phyloP scores from a whole-genome alignment of 1,139 yeast species.

The Candida tropicalis region DNA sequence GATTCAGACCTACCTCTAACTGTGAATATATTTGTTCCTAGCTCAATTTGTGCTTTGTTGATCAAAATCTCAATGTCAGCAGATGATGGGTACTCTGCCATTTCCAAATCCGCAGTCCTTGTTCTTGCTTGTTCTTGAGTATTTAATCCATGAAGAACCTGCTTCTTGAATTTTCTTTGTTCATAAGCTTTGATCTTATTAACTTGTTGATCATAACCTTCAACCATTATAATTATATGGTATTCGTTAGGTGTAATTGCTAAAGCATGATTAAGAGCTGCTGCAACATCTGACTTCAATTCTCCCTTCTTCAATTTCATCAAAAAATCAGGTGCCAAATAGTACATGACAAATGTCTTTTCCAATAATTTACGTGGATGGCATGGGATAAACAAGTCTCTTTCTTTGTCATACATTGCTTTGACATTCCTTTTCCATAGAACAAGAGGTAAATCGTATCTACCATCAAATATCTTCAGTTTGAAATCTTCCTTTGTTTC shows the following conservation, averaged over 20 bases:
- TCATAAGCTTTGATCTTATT: constrained; percentile 45
- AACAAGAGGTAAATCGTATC: constrained; percentile 29
- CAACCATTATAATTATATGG: constrained; percentile 47
- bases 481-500: constrained; percentile 8
- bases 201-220: constrained; percentile 50
- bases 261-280: constrained; percentile 8
- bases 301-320: constrained; percentile 31
- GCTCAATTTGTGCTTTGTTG: constrained; percentile 30
- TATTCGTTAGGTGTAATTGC: constrained; percentile 8
- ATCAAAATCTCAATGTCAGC: constrained; percentile 39
- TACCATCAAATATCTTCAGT: constrained; percentile 8
- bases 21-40: constrained; percentile 49
- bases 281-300: constrained; percentile 13
- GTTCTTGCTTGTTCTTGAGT: constrained; percentile 10
- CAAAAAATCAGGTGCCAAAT: constrained; percentile 48
- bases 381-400: constrained; percentile 59
- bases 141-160: constrained; percentile 33
- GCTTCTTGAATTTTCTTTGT: constrained; percentile 46
- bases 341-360: constrained; percentile 44
- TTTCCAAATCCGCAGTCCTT: constrained; percentile 13
- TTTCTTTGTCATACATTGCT: constrained; percentile 44
- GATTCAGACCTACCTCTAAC: constrained; percentile 51
- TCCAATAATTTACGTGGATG: constrained; percentile 43
- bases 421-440: constrained; percentile 38
- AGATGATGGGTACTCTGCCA: constrained; percentile 29